Conservation (phyloP, 116 monocot species). For the Cymodocea nodosa region DNA sequence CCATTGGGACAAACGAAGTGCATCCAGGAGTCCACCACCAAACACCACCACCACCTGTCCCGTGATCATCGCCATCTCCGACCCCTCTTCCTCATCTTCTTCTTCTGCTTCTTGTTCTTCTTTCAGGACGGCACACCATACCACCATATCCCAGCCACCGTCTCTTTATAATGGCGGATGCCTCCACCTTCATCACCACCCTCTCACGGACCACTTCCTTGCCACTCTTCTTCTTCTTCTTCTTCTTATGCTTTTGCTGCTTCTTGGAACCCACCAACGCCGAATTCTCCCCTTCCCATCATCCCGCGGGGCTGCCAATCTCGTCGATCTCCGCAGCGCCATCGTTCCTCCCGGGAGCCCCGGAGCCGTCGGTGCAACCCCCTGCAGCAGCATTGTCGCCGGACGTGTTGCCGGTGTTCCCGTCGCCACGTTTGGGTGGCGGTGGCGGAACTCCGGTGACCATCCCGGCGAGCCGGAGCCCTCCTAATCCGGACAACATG, state of each 20-base stretch:
- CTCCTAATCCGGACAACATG: constrained; percentile 2
- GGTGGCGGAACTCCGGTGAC: background rate
- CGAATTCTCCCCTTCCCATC: background rate
- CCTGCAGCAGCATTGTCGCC: background rate
- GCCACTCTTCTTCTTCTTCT: too few species aligned
- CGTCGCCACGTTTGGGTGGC: background rate
- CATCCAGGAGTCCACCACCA: too few species aligned
- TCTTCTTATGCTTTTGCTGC: too few species aligned
- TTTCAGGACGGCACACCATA: too few species aligned
- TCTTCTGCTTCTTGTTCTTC: too few species aligned
- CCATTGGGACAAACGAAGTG: too few species aligned
- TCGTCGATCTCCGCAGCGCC: constrained; percentile 4
- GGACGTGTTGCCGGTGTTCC: background rate
- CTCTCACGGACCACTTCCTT: too few species aligned
- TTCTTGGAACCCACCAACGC: background rate
- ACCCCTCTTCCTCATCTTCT: too few species aligned
- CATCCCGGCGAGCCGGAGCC: constrained; percentile 5
- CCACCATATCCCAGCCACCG: background rate
- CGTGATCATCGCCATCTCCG: too few species aligned
- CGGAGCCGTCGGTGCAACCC: background rate
- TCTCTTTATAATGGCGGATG: too few species aligned
- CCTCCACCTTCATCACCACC: too few species aligned
- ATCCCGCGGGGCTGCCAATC: background rate
- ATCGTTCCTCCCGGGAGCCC: constrained; percentile 1
- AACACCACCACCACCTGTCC: too few species aligned